phyloP scores from a whole-genome alignment of 176 grass and related monocot genomes.

The Phragmites australis region DNA sequence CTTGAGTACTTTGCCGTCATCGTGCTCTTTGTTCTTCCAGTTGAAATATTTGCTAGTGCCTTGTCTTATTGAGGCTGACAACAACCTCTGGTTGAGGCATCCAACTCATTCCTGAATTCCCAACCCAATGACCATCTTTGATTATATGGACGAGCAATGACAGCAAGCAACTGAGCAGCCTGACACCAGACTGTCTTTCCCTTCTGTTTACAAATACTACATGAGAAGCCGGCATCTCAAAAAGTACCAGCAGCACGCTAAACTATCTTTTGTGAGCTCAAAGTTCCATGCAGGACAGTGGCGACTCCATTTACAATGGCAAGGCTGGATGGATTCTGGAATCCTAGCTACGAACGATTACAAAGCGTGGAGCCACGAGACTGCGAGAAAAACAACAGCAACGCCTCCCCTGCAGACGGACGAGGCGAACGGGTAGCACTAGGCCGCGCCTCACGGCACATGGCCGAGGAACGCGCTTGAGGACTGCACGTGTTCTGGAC shows the following conservation, averaged over 20 bases:
- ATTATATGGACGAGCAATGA: slow-evolving; percentile 12
- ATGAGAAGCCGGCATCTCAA: not conserved
- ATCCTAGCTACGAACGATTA: slow-evolving; percentile 3
- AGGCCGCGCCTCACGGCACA: slow-evolving; percentile 36
- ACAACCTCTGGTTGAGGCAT: slow-evolving; percentile 47
- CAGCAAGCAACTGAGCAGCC: slow-evolving; percentile 9
- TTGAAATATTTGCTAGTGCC: slow-evolving; percentile 5
- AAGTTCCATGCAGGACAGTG: not conserved
- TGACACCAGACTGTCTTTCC: slow-evolving; percentile 39
- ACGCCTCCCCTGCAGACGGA: slow-evolving; percentile 10
- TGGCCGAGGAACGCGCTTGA: not conserved
- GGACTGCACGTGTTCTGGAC: slow-evolving; percentile 18
- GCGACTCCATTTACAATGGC: slow-evolving; percentile 38
- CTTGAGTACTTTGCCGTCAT: slow-evolving; percentile 24
- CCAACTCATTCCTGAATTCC: slow-evolving; percentile 38
- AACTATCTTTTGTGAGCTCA: slow-evolving; percentile 29
- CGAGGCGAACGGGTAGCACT: slow-evolving; percentile 39
- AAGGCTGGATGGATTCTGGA: slow-evolving; percentile 26
- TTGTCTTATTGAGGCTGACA: slow-evolving; percentile 37
- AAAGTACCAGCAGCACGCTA: slow-evolving; percentile 13
- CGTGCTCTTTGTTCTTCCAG: slow-evolving; percentile 2
- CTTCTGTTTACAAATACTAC: not conserved
- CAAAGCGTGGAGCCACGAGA: slow-evolving; percentile 27
- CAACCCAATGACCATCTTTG: slow-evolving; percentile 28
- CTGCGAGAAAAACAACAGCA: slow-evolving; percentile 9